Conservation (phyloP, 1,139 yeast species). For the Kodamaea sp. region DNA sequence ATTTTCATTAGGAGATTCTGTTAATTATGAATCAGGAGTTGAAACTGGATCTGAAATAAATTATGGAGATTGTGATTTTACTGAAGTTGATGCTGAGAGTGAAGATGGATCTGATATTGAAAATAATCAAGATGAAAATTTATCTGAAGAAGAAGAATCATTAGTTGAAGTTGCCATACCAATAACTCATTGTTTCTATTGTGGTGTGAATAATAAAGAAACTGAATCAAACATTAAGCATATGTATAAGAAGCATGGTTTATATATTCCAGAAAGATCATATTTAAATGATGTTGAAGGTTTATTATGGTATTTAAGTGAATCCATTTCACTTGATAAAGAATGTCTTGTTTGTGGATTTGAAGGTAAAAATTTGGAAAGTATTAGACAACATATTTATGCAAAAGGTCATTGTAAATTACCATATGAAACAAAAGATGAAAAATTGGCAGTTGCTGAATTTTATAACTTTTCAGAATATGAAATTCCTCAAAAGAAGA, state of each 20-base stretch:
- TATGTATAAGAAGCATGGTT: conserved; percentile 47
- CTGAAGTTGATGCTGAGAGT: conserved; percentile 24
- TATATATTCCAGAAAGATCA: conserved; percentile 49
- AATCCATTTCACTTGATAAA: conserved; percentile 39
- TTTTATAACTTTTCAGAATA: conserved; percentile 41
- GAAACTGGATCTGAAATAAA: conserved; percentile 52
- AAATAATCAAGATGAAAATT: conserved; percentile 10
- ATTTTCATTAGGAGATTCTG: conserved; percentile 62
- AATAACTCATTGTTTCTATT: conserved; percentile 38
- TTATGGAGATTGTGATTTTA: conserved; percentile 40
- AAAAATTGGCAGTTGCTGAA: conserved; percentile 34
- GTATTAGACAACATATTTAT: conserved; percentile 50
- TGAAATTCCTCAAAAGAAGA: conserved; percentile 11
- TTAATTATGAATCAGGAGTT: conserved; percentile 35
- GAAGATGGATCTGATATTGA: conserved; percentile 19
- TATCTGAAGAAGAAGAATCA: conserved; percentile 17
- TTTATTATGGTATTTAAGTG: conserved; percentile 42
- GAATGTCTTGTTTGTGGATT: conserved; percentile 56
- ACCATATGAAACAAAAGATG: conserved; percentile 50
- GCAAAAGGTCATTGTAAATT: conserved; percentile 54
- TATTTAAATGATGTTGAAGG: conserved; percentile 43
- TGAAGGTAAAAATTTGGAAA: conserved; percentile 43
- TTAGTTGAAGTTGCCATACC: conserved; percentile 27
- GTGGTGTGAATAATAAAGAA: conserved; percentile 36
- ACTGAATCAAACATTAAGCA: conserved; percentile 45